Percentiles rank a stretch among this genome's conserved stretches.
Conservation (phyloP, 164 flowering plant species). For the Stephania yunnanensis region DNA sequence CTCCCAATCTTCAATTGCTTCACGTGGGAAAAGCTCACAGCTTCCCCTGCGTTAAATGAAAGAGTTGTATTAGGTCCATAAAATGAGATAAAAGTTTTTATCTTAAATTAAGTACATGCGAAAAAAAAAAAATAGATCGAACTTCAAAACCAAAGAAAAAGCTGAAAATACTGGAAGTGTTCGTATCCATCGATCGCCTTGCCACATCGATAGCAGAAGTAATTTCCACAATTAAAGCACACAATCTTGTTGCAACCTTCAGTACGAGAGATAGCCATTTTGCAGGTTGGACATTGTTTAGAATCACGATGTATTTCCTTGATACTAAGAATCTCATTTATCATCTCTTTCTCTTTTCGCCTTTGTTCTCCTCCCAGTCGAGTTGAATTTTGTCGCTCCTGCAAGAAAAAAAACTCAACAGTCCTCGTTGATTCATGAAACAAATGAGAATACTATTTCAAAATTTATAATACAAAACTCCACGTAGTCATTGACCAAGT, state of each 20-base stretch:
- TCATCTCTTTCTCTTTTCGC: slow-evolving; percentile 56
- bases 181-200: slow-evolving; percentile 74
- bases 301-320: slow-evolving; percentile 60
- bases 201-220: slow-evolving; percentile 75
- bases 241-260: slow-evolving; percentile 97
- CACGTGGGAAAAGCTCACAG: slow-evolving; percentile 63
- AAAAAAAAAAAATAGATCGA: no score
- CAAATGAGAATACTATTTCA: neutral
- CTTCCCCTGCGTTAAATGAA: slow-evolving; percentile 34
- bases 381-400: slow-evolving; percentile 78
- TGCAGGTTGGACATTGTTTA: slow-evolving; percentile 88
- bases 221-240: slow-evolving; percentile 68
- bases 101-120: no score
- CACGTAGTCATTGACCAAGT: no score
- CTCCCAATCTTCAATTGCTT: slow-evolving; percentile 52
- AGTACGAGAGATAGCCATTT: slow-evolving; percentile 73
- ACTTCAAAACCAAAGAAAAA: neutral
- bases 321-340: slow-evolving; percentile 69
- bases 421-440: neutral
- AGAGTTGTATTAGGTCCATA: slow-evolving; percentile 9
- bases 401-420: slow-evolving; percentile 15
- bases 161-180: slow-evolving; percentile 57
- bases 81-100: neutral
- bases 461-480: neutral
- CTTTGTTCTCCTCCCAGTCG: slow-evolving; percentile 45